Evolutionary conservation across 2,329 filamentous ascomycete genomes (phyloP), one percentile per base, ranked within the genome.

Genomic region (Apiospora rasikravindrae): DNA sequence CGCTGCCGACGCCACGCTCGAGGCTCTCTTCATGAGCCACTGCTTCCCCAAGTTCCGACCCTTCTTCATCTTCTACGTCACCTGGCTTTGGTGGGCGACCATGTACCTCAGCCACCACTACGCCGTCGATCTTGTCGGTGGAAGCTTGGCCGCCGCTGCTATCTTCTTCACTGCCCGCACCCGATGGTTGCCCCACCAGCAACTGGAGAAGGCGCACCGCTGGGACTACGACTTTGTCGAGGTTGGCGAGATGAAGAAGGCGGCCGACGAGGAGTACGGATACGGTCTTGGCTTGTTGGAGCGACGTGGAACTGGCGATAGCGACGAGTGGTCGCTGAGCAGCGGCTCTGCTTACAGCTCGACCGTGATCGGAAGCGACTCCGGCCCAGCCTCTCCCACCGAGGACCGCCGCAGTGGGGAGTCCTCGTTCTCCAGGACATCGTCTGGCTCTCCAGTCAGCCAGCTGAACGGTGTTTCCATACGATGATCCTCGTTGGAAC

Each of bases 91-190:
- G 94, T 98, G 96, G 95, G 93, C 95, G 16, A 98, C 96, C 77
- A 98, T 98, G 94, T 98, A 98, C 81, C 89, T 98, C 70, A 97
- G 94, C 79, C 96, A 98, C 83, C 96, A 98, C 85, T 98, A 98
- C 81, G 96, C 95, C 44, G 93, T 98, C 53, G 96, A 98, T 82
- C 87, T 98, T 69, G 94, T 98, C 37, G 94, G 90, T 47, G 96
- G 96, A 76, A 94, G 92, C 80, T 86, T 98, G 73, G 86, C 94
- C 73, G 93, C 94, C 33, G 92, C 92, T 16, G 86, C 93, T 69
- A 91, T 93, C 72, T 98, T 94, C 86, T 97, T 96, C 84, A 90
- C 94, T 73, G 90, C 93, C 71, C 93, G 94, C 80, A 89, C 92
- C 57, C 91, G 91, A 73, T 98, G 94, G 85, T 84, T 98, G 61